A percentile compares a stretch with the other conserved stretches of the same genome.
phyloP scores from a whole-genome alignment of 257 asterid species.

The Plantago ovata region DNA sequence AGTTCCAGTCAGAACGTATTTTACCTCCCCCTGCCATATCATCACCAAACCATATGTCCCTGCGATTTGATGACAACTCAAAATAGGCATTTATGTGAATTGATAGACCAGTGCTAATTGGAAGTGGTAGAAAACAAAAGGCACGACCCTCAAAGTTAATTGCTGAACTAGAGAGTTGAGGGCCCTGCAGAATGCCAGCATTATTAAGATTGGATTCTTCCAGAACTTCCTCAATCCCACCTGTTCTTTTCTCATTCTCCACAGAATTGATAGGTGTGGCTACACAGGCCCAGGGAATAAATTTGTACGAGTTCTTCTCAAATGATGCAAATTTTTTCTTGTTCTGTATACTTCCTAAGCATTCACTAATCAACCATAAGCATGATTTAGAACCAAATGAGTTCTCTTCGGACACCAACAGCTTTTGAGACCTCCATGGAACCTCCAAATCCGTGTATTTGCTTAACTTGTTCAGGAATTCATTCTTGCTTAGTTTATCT shows the following conservation, averaged over 20 bases:
- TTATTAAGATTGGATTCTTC: conserved; percentile 34
- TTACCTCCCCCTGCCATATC: conserved; percentile 99
- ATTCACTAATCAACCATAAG: conserved; percentile 84
- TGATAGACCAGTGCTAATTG: conserved; percentile 83
- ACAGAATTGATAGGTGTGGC: conserved; percentile 65
- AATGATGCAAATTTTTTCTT: conserved; percentile 41
- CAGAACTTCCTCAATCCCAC: conserved; percentile 26
- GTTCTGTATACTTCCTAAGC: conserved; percentile 51
- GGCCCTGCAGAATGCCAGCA: conserved; percentile 44
- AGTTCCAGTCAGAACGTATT: conserved; percentile 93
- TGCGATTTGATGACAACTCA: conserved; percentile 92
- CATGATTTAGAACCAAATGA: conserved; percentile 51
- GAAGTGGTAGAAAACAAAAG: conserved; percentile 92
- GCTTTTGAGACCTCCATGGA: conserved; percentile 90
- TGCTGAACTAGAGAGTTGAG: conserved; percentile 34
- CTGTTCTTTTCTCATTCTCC: conserved; percentile 33
- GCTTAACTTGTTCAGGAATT: conserved; percentile 63
- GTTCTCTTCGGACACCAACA: conserved; percentile 69
- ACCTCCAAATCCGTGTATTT: conserved; percentile 45
- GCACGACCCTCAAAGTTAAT: conserved; percentile 82
- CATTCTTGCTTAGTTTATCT: conserved; percentile 53
- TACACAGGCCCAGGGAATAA: conserved; percentile 87
- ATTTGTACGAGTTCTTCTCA: conserved; percentile 54
- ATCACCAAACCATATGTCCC: conserved; percentile 97
- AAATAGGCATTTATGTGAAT: conserved; percentile 90